Evolutionary conservation across 148 eudicot species (phyloP).

Genomic region (Fagopyrum tataricum): DNA sequence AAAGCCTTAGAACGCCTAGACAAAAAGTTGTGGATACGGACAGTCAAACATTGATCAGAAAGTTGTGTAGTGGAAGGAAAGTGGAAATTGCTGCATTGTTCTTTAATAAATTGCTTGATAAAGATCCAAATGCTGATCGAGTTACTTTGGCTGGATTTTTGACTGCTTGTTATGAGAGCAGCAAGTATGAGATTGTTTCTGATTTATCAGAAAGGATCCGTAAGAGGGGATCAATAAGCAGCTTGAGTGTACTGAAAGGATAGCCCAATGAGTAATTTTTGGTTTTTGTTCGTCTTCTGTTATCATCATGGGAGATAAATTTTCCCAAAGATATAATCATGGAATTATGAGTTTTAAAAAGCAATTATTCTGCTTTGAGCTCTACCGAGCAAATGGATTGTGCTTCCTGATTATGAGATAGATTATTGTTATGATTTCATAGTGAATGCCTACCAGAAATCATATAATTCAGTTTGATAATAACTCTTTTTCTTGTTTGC

Average conservation of each 20-base stretch:
- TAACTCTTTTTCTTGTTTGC: neutral
- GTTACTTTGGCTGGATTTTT: constrained; percentile 69
- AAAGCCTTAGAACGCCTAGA: constrained; percentile 53
- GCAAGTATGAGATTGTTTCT: constrained; percentile 63
- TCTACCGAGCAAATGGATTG: neutral
- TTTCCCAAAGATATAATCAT: neutral
- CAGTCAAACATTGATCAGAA: constrained; percentile 69
- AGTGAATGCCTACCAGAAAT: neutral
- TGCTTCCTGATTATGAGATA: neutral
- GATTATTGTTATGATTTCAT: neutral
- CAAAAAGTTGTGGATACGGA: constrained; percentile 64
- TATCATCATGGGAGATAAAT: neutral
- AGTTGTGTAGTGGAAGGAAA: constrained; percentile 77
- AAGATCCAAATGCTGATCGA: constrained; percentile 45
- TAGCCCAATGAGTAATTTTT: neutral
- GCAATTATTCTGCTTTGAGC: neutral
- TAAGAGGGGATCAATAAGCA: constrained; percentile 24
- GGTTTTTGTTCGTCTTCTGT: neutral
- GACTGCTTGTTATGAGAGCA: constrained; percentile 66
- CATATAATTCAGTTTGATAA: neutral
- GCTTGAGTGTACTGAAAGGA: neutral
- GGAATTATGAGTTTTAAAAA: neutral
- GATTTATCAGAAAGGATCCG: constrained; percentile 48
- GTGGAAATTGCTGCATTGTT: constrained; percentile 62
- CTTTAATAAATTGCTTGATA: constrained; percentile 54